Base-by-base conservation (phyloP, 257 asterid genomes). In the Vinca minor region DNA sequence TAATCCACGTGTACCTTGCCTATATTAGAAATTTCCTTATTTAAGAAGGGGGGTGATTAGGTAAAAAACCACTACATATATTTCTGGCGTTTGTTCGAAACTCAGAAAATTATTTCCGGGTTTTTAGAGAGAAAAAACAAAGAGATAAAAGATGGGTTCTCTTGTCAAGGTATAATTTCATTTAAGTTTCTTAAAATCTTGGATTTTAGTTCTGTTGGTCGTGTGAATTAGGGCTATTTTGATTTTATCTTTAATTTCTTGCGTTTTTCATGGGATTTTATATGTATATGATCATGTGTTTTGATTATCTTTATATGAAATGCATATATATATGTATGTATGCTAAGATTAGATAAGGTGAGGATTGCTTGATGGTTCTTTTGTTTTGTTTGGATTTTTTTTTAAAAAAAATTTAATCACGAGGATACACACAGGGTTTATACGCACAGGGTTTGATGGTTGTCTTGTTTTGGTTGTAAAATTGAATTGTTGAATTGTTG, bases 121-220 rank as follows among this genome's bases (percentile, higher is more conserved):
- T n/a, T n/a, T n/a, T n/a, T n/a, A 44, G 6, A 14, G 21, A 0
- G 49, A 44, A 44, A 15, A 12, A 23, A 60, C 31, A 31, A 38
- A 4, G 31, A 26, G 25, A 5, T 2, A 4, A 25, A 34, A 39
- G n/a, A 73, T 73, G 77, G 77, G 77, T 20, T 73, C 77, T 45
- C 56, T 73, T 34, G 13, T 56, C n/a, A 64, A 73, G 77, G 77
- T 73, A 67, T 63, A 26, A 44, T 13, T 57, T 26, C 31, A 17
- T 0, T 35, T 29, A 11, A 12, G 41, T 10, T 13, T 14, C 2
- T 46, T 1, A 4, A 1, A 7, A 39, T 5, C 25, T 21, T 53
- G n/a, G n/a, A 11, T 8, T 54, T 53, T 18, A 38, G 20, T n/a
- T 68, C 8, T 36, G 31, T 41, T 12, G 65, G 41, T 39, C 41